Base-by-base conservation (phyloP, 441 rosid genomes). In the Croton setiger region DNA sequence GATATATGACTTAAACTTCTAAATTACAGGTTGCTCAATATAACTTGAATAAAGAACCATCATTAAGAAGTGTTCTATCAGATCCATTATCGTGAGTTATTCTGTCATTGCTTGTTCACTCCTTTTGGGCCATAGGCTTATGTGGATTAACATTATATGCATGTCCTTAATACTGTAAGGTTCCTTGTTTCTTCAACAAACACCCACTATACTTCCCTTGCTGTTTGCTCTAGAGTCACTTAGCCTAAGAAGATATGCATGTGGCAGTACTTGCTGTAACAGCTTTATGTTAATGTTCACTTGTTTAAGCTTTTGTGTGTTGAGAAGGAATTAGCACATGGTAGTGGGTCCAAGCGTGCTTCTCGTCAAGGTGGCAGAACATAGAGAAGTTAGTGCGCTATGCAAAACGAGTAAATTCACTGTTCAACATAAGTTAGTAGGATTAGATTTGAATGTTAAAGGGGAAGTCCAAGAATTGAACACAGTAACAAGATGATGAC, bases 21-120 rank as follows among this genome's bases (percentile, higher is more conserved):
- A 74, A 76, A 78, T 79, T 70, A 67, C 93, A 94, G 98, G 93
- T 81, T 69, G 75, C 78, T 21, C 83, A 64, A 64, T 83, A 77
- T 79, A 83, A 82, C 76, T 71, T 72, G 68, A 83, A 66, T 76
- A 91, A 89, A 81, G 96, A 89, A 69, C 92, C 90, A 58, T 91
- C 98, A 73, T 85, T 94, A 73, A 84, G 98, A 86, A 91, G 96
- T 70, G 84, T 94, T 72, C 97, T 94, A 69, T 94, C 96, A 14
- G 98, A 94, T 81, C 91, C 96, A 61, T 60, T 91, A 71, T 91
- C 96, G 98, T 94, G 83, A 94, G 96, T 88, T 72, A 83, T 82
- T 74, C 36, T 72, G 56, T 73, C 59, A 43, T 71, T 64, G 72
- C 45, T n/a, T n/a, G 37, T 64, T 57, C 48, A 67, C 70, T 74